These are phyloP conservation scores for Closterium sp. DNA, from an alignment of 139 green algal species.

Conservation along the genomic window DNA sequence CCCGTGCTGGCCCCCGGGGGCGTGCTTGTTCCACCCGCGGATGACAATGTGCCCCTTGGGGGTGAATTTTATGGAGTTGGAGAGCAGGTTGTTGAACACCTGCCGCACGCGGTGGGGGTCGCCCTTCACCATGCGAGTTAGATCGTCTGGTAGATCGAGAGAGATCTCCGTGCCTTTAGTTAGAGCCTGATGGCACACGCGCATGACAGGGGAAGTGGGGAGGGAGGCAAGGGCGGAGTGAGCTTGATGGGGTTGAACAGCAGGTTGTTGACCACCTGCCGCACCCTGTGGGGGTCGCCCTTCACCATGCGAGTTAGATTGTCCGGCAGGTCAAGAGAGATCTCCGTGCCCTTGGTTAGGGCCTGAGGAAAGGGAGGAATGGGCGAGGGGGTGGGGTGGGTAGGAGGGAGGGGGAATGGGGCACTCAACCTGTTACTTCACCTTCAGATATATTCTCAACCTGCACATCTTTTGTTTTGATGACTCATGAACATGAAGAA, in stretches of 20 bases:
- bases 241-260: constrained; percentile 74
- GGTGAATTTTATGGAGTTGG: constrained; percentile 78
- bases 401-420: not conserved
- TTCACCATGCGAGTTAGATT: constrained; percentile 15
- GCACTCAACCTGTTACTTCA: too few relatives aligned
- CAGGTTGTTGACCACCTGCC: constrained; percentile 57
- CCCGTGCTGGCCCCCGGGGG: not conserved
- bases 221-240: constrained; percentile 50
- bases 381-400: not conserved
- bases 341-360: constrained; percentile 1
- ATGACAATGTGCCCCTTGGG: constrained; percentile 50
- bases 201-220: too few relatives aligned
- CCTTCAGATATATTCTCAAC: too few relatives aligned
- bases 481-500: too few relatives aligned
- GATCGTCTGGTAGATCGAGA: not conserved
- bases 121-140: constrained; percentile 33
- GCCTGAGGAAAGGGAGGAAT: not conserved
- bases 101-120: constrained; percentile 61
- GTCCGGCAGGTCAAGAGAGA: not conserved
- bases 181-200: constrained; percentile 10
- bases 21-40: not conserved
- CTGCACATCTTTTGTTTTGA: too few relatives aligned
- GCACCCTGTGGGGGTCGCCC: constrained; percentile 55
- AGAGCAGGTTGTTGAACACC: constrained; percentile 47
- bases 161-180: constrained; percentile 4